These are phyloP conservation scores for Zygotorulaspora mrakii DNA, from an alignment of 1,139 yeast species.

Conservation along the genomic window DNA sequence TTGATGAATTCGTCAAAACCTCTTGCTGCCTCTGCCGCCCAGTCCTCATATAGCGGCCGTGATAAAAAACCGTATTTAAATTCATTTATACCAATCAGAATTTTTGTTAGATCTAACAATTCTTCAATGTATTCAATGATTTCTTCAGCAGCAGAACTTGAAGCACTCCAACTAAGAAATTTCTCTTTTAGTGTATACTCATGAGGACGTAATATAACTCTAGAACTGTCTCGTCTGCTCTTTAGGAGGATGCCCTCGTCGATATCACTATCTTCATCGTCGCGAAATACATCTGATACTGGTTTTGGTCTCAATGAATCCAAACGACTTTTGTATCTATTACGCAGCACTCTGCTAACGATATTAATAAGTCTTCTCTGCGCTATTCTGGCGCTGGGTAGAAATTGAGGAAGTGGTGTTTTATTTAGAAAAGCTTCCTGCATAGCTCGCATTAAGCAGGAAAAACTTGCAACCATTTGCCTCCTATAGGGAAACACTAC, in stretches of 20 bases:
- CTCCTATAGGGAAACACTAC: constrained; percentile 45
- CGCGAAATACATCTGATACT: constrained; percentile 11
- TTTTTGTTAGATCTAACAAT: constrained; percentile 40
- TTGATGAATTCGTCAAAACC: constrained; percentile 33
- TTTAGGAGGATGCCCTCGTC: constrained; percentile 15
- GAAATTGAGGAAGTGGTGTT: constrained; percentile 46
- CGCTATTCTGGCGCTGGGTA: constrained; percentile 48
- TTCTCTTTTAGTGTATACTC: constrained; percentile 38
- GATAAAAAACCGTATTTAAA: constrained; percentile 50
- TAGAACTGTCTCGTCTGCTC: constrained; percentile 8
- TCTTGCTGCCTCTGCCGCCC: constrained; percentile 41
- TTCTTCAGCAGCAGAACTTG: constrained; percentile 48
- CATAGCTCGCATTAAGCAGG: constrained; percentile 40
- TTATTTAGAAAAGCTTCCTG: constrained; percentile 44
- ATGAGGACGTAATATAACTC: constrained; percentile 20
- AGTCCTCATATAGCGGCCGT: constrained; percentile 44
- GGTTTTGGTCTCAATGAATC: constrained; percentile 8
- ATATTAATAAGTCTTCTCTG: constrained; percentile 45
- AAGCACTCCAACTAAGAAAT: constrained; percentile 50
- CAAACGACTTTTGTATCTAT: constrained; percentile 22
- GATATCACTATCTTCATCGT: constrained; percentile 17
- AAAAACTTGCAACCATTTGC: constrained; percentile 43
- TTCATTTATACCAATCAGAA: constrained; percentile 46
- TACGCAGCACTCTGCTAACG: constrained; percentile 39
- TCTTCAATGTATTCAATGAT: constrained; percentile 49